Percentiles rank a stretch among this genome's conserved stretches.
Conservation (phyloP, 2,329 filamentous ascomycete genomes). For the Penicillium palitans region DNA sequence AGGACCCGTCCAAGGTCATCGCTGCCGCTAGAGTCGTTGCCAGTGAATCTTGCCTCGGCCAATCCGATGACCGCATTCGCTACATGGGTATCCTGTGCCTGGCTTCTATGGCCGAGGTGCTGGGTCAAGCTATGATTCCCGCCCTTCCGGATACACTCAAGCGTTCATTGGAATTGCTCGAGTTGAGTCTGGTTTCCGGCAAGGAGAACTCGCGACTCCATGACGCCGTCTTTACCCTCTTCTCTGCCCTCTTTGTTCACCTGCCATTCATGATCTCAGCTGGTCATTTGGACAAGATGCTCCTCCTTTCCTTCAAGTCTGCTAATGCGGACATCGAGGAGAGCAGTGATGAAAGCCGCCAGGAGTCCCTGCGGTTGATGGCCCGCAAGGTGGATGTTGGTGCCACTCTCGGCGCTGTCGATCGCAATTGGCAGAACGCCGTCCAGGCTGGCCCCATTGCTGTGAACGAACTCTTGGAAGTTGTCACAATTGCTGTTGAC, state of each 20-base stretch:
- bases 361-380: slow-evolving; percentile 69
- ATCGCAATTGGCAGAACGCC: slow-evolving; percentile 70
- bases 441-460: slow-evolving; percentile 63
- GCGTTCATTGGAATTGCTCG: slow-evolving; percentile 69
- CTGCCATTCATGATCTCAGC: slow-evolving; percentile 87
- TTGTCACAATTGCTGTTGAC: slow-evolving; percentile 71
- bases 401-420: slow-evolving; percentile 71
- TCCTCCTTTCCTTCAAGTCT: slow-evolving; percentile 71
- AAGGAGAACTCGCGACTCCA: slow-evolving; percentile 66
- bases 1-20: slow-evolving; percentile 74
- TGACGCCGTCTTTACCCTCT: slow-evolving; percentile 77
- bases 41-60: slow-evolving; percentile 72
- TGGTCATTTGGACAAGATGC: slow-evolving; percentile 68
- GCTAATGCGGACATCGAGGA: slow-evolving; percentile 62
- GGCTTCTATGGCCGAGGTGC: slow-evolving; percentile 82
- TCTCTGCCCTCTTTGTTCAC: slow-evolving; percentile 76
- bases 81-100: slow-evolving; percentile 86
- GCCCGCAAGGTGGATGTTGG: slow-evolving; percentile 76
- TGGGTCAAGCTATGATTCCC: slow-evolving; percentile 82
- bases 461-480: slow-evolving; percentile 65
- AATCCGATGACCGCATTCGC: slow-evolving; percentile 69
- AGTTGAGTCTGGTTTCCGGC: slow-evolving; percentile 58
- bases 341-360: slow-evolving; percentile 64
- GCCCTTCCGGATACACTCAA: slow-evolving; percentile 75
- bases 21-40: slow-evolving; percentile 75